Conservation (phyloP, 169 alveolate genomes). For the Plasmodium vivax region DNA sequence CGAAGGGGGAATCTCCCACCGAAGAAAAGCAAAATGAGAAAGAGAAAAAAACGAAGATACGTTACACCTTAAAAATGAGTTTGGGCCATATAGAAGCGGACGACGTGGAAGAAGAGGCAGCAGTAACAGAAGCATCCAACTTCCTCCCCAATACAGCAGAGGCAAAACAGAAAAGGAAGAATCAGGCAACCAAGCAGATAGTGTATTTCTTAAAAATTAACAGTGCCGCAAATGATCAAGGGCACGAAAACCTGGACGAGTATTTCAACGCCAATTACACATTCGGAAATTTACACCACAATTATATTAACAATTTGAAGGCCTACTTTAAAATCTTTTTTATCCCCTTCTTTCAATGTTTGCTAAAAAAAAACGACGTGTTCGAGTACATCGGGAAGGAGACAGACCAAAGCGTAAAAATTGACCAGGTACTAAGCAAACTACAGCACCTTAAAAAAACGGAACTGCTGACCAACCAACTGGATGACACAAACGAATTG, state of each 20-base stretch:
- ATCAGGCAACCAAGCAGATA: background rate
- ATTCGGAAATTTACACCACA: slow-evolving; percentile 54
- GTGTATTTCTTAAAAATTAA: slow-evolving; percentile 50
- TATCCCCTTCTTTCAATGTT: slow-evolving; percentile 56
- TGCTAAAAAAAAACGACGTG: slow-evolving; percentile 51
- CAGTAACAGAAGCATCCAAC: background rate
- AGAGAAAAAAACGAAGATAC: background rate
- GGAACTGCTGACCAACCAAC: slow-evolving; percentile 16
- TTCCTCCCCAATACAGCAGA: background rate
- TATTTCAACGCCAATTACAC: slow-evolving; percentile 68
- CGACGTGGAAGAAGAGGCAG: slow-evolving; percentile 18
- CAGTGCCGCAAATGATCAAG: background rate
- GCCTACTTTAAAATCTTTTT: slow-evolving; percentile 53
- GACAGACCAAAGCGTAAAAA: slow-evolving; percentile 23
- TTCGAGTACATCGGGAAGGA: slow-evolving; percentile 35
- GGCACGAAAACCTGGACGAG: slow-evolving; percentile 46
- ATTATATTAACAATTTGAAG: slow-evolving; percentile 69
- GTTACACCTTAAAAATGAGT: slow-evolving; percentile 51
- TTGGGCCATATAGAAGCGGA: slow-evolving; percentile 14
- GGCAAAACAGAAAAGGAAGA: background rate
- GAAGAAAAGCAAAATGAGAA: slow-evolving; percentile 4
- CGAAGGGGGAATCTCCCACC: background rate
- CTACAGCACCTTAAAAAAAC: slow-evolving; percentile 32
- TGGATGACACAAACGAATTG: background rate
- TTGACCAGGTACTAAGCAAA: slow-evolving; percentile 39